Conservation (phyloP, 1,284 basidiomycete genomes). For the Coniferiporia sulphurascens region DNA sequence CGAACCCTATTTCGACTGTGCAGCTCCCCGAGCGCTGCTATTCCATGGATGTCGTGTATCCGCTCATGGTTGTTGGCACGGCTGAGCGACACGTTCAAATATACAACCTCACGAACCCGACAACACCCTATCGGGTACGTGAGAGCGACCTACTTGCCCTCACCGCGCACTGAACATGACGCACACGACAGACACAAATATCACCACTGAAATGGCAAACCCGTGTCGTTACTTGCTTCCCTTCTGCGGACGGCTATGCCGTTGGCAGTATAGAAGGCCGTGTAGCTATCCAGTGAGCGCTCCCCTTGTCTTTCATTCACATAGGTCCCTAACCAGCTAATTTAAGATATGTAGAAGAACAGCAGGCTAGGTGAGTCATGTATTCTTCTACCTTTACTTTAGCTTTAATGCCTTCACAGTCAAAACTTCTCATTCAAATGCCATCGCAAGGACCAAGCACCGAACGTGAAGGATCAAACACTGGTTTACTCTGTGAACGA, state of each 20-base stretch:
- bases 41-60: constrained; percentile 78
- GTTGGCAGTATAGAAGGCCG: constrained; percentile 94
- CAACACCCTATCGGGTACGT: constrained; percentile 66
- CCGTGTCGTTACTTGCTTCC: constrained; percentile 83
- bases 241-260: constrained; percentile 77
- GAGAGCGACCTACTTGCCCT: not conserved
- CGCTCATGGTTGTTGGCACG: constrained; percentile 91
- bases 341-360: constrained; percentile 74
- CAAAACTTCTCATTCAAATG: constrained; percentile 97
- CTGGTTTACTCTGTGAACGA: constrained; percentile 91
- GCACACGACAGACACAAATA: constrained; percentile 50
- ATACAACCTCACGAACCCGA: constrained; percentile 82
- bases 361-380: constrained; percentile 53
- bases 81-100: constrained; percentile 90
- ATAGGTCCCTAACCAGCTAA: too few species aligned
- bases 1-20: constrained; percentile 72
- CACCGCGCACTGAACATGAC: not conserved
- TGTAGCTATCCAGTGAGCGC: constrained; percentile 83
- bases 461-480: constrained; percentile 66
- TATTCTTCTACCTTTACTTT: not conserved
- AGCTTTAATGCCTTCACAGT: constrained; percentile 31
- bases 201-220: constrained; percentile 96
- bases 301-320: too few species aligned
- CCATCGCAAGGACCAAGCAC: constrained; percentile 74
- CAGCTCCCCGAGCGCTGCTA: constrained; percentile 89